These are phyloP conservation scores for Chrysoporthe cubensis DNA, from an alignment of 2,329 filamentous ascomycete genomes.

Conservation along the genomic window DNA sequence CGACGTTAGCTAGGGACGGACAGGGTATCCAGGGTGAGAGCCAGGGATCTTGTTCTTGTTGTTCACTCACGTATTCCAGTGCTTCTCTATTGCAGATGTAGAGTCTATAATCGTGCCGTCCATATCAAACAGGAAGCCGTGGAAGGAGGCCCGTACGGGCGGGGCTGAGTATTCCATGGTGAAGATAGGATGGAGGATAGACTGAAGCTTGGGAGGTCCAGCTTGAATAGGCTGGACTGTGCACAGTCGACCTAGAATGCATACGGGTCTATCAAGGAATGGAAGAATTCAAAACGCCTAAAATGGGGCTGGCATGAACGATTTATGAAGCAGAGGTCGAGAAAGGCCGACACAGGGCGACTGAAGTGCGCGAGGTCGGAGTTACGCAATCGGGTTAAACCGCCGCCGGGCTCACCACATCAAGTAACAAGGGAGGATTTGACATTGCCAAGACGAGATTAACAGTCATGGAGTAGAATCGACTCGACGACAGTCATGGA, in stretches of 20 bases:
- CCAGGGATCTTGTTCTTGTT: background rate
- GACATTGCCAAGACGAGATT: background rate
- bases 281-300: background rate
- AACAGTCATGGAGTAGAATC: no score
- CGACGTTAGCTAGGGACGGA: constrained; percentile 15
- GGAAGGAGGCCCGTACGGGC: constrained; percentile 52
- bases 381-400: constrained; percentile 21
- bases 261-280: background rate
- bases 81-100: constrained; percentile 74
- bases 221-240: background rate
- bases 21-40: background rate
- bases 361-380: constrained; percentile 17
- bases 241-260: background rate
- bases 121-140: constrained; percentile 72
- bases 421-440: background rate
- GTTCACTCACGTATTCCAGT: constrained; percentile 68
- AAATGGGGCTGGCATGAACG: background rate
- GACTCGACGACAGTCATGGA: no score
- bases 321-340: background rate
- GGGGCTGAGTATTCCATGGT: constrained; percentile 45
- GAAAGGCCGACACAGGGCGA: background rate
- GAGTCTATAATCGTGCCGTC: constrained; percentile 85
- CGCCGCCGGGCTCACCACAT: background rate
- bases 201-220: background rate
- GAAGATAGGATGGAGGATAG: background rate